phyloP scores from a whole-genome alignment of 306 rosid genomes.

The Glycine tomentella region DNA sequence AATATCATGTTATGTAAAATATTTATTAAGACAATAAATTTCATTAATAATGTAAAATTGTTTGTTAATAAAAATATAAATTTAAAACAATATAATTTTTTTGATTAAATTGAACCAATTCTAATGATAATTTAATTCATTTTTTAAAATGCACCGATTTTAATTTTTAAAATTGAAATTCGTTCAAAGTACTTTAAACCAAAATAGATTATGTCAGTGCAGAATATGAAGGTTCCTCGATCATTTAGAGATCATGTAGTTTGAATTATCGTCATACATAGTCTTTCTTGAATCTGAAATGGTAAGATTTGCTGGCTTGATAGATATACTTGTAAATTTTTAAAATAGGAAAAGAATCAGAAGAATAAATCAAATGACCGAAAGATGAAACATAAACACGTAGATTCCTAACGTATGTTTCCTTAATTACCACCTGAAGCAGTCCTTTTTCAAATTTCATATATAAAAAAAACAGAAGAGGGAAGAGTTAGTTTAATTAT shows the following conservation, averaged over 20 bases:
- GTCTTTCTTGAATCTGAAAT: constrained; percentile 1
- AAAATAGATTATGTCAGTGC: not conserved
- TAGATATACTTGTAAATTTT: not conserved
- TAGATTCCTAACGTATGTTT: constrained; percentile 41
- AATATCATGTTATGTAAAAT: not conserved
- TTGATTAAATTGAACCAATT: not conserved
- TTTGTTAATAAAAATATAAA: not conserved
- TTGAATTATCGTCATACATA: not conserved
- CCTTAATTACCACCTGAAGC: constrained; percentile 44
- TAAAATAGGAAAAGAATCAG: not conserved
- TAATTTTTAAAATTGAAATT: not conserved
- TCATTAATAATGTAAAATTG: not conserved
- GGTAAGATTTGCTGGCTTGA: constrained; percentile 8
- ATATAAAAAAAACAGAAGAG: not conserved
- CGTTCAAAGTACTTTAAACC: not conserved
- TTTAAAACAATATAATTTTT: no score
- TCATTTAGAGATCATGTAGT: not conserved
- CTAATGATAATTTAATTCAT: no score
- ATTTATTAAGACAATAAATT: not conserved
- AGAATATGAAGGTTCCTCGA: not conserved
- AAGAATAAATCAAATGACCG: constrained; percentile 42
- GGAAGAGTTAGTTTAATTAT: constrained; percentile 21
- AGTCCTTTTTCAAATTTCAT: constrained; percentile 25
- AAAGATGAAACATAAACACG: constrained; percentile 48
- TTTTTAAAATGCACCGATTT: not conserved